A percentile compares a stretch with the other conserved stretches of the same genome.
These are phyloP conservation scores for Cladophialophora exuberans DNA, from an alignment of 2,329 filamentous ascomycete species.

Conservation along the genomic window DNA sequence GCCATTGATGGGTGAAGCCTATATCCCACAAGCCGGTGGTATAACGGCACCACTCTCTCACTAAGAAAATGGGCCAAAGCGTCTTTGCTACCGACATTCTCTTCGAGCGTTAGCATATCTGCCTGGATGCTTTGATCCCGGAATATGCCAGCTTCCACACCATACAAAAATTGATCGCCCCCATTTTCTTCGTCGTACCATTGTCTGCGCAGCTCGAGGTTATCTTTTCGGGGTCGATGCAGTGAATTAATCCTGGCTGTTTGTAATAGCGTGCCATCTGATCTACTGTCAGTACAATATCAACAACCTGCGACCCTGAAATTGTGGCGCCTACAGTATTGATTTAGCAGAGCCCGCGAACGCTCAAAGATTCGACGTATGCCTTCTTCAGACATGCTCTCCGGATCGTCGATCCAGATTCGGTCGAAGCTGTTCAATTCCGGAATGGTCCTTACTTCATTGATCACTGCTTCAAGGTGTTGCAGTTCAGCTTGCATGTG, in stretches of 20 bases:
- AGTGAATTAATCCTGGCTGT: conserved; percentile 28
- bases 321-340: conserved; percentile 24
- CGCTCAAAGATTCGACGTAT: conserved; percentile 28
- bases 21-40: conserved; percentile 28
- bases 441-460: conserved; percentile 24
- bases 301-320: not conserved
- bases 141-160: conserved; percentile 31
- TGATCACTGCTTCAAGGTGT: conserved; percentile 28
- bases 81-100: conserved; percentile 21
- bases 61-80: conserved; percentile 27
- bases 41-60: conserved; percentile 26
- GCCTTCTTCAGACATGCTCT: conserved; percentile 26
- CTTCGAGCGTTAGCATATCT: conserved; percentile 27
- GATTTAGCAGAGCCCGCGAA: conserved; percentile 26
- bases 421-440: conserved; percentile 27
- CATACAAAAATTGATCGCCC: conserved; percentile 27
- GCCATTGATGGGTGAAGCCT: conserved; percentile 29
- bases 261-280: conserved; percentile 27
- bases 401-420: conserved; percentile 27
- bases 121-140: conserved; percentile 19
- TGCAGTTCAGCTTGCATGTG: conserved; percentile 32
- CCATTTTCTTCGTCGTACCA: conserved; percentile 33
- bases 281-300: conserved; percentile 17
- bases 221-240: conserved; percentile 24
- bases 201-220: conserved; percentile 25